Base-by-base conservation (phyloP, 2,329 filamentous ascomycete genomes). In the Tolypocladium tropicale region DNA sequence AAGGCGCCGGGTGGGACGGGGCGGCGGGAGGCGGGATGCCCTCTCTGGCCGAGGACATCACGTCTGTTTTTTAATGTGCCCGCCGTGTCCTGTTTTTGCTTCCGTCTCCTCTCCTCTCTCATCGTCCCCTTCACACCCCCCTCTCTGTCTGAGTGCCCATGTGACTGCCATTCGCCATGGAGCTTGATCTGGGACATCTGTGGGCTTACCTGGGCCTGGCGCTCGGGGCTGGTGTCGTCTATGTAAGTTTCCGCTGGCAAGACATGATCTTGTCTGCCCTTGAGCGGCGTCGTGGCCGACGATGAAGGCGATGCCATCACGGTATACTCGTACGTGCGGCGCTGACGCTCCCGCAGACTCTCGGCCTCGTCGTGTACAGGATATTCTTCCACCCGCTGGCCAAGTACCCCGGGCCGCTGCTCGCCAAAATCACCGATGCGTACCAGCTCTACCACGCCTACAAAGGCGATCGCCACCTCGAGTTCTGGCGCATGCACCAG, bases 381-480 rank as follows among this genome's bases (percentile, higher is more conserved):
- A 62, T 86, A 56, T 83, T 77, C 66, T 80, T 86, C 67, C 84
- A 88, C 63, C 84, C 84, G 4, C 70, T 88, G 11, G 78, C 83
- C 21, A 82, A 79, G 57, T 85, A 86, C 60, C 85, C 84, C 1
- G 85, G 84, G 1, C 85, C 85, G 0, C 71, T 85, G 52, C 65
- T 86, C 46, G 83, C 81, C 56, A 85, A 82, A 64, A 69, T 86
- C 61, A 84, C 83, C n/a, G 78, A 84, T 63, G 80, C 74, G 60
- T 80, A 85, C 63, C 81, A 85, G 67, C 79, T 87, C 33, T 92
- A 89, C 68, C 84, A 90, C 62, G 86, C 87, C 52, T 88, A 84
- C 71, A 85, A 82, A 64, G 89, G 88, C 54, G 84, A 88, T 61
- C 80, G 88, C 1, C 88, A 92, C 66, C 78, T 92, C 21, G 83